phyloP scores from a whole-genome alignment of 176 grass and related monocot genomes.

The Guadua angustifolia region DNA sequence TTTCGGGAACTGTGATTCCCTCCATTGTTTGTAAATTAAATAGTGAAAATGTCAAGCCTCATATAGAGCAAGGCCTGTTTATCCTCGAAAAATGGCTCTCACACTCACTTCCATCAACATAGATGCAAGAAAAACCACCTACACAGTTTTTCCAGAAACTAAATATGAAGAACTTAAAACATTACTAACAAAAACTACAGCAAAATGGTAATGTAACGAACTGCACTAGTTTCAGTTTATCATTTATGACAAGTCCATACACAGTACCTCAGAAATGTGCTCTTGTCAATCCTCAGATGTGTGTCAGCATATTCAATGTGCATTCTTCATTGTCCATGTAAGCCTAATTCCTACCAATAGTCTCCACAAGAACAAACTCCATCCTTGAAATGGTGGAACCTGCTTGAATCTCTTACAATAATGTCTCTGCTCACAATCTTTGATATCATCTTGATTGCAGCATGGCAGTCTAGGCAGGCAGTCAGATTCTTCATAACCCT shows the following conservation, averaged over 20 bases:
- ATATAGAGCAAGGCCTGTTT: too few species aligned
- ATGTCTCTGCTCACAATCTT: conserved; percentile 77
- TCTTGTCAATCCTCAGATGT: not conserved
- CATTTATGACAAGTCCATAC: not conserved
- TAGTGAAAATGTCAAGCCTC: too few species aligned
- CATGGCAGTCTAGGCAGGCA: conserved; percentile 68
- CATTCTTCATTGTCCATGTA: conserved; percentile 12
- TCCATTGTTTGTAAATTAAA: too few species aligned
- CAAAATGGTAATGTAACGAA: not conserved
- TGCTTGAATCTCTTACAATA: conserved; percentile 68
- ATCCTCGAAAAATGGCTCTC: too few species aligned
- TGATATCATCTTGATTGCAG: conserved; percentile 72
- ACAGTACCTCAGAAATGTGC: conserved; percentile 27
- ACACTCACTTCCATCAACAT: conserved; percentile 20
- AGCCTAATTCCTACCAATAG: conserved; percentile 60
- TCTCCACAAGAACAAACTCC: conserved; percentile 79
- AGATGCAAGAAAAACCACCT: conserved; percentile 45
- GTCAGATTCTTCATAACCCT: conserved; percentile 80
- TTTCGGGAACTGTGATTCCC: too few species aligned
- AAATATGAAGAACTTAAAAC: conserved; percentile 3
- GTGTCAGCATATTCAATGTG: not conserved
- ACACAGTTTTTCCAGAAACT: not conserved
- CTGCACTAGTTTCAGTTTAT: not conserved
- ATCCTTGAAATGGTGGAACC: conserved; percentile 85
- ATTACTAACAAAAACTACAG: conserved; percentile 19